These are phyloP conservation scores for Aphanomyces invadans DNA, from an alignment of 352 stramenopile genomes.

Conservation along the genomic window DNA sequence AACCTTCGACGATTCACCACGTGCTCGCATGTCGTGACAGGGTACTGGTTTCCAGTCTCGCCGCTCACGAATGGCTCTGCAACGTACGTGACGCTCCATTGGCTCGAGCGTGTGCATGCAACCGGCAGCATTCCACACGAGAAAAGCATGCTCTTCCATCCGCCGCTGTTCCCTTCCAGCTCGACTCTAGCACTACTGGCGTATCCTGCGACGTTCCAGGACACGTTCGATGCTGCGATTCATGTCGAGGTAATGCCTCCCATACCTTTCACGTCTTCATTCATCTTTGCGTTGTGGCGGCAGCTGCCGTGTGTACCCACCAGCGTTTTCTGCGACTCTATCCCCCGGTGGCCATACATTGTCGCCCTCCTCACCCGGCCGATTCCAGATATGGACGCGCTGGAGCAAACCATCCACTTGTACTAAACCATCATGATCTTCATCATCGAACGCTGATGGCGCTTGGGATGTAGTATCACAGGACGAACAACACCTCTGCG, in stretches of 20 bases:
- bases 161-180: background rate
- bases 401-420: conserved; percentile 36
- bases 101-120: conserved; percentile 4
- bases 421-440: conserved; percentile 30
- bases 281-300: too few relatives aligned
- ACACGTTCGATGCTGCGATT: background rate
- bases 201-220: background rate
- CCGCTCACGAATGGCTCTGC: background rate
- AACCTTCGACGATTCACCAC: background rate
- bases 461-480: conserved; percentile 29
- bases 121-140: background rate
- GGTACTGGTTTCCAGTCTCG: conserved; percentile 9
- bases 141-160: background rate
- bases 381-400: conserved; percentile 34
- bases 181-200: too few relatives aligned
- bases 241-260: conserved; percentile 4
- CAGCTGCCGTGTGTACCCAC: conserved; percentile 41
- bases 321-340: conserved; percentile 29
- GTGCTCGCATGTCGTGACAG: conserved; percentile 7
- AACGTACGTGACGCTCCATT: conserved; percentile 14
- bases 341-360: conserved; percentile 70
- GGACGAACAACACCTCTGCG: conserved; percentile 27
- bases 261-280: too few relatives aligned
- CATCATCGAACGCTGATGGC: background rate
- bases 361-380: conserved; percentile 39